Evolutionary conservation across 73 alveolate genomes (phyloP).

Genomic region (Tetrahymena malaccensis): DNA sequence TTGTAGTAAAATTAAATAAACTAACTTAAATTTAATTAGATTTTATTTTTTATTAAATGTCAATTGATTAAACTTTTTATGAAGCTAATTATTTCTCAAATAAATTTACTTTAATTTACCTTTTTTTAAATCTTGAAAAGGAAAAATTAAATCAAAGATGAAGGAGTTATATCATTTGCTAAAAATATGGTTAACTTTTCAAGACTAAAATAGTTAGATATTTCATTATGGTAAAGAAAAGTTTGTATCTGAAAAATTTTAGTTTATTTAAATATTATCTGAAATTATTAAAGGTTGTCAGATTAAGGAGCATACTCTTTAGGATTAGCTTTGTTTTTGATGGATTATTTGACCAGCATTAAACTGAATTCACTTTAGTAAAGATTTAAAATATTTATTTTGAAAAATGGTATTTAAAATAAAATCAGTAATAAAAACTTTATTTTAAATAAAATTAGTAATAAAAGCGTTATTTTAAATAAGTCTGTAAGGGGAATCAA

Average conservation of each 20-base stretch:
- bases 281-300: neutral
- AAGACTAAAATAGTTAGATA: neutral
- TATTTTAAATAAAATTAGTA: neutral
- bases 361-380: neutral
- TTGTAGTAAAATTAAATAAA: no score
- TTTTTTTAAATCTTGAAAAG: neutral
- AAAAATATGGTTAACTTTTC: neutral
- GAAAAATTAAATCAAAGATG: neutral
- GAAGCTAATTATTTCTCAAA: no score
- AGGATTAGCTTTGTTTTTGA: neutral
- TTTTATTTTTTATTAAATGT: no score
- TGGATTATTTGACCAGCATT: neutral
- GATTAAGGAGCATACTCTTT: neutral
- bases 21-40: no score
- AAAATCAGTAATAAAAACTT: neutral
- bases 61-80: no score
- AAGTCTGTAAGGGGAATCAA: neutral
- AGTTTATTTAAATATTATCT: neutral
- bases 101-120: no score
- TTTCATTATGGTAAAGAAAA: neutral
- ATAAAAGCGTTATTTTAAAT: neutral
- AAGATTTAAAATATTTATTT: neutral
- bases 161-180: neutral
- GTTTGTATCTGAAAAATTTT: neutral
- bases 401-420: neutral